A percentile compares a stretch with the other conserved stretches of the same genome.
Evolutionary conservation across 352 stramenopile species (phyloP).

Genomic region (Pythium biforme): DNA sequence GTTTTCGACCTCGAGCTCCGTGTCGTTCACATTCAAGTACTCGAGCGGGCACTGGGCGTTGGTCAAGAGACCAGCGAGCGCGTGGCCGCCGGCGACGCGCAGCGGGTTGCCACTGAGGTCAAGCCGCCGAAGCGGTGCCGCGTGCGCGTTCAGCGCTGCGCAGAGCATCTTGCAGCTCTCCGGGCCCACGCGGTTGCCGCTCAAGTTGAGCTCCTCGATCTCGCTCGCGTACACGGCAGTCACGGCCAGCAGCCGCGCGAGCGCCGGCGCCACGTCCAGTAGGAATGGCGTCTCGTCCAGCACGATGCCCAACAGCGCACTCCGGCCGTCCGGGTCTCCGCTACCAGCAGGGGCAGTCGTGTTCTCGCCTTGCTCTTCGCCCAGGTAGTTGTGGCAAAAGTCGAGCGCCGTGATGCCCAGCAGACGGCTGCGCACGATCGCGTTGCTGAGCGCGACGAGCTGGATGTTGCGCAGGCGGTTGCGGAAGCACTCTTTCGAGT

Average conservation of each 20-base stretch:
- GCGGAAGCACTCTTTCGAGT: slow-evolving; percentile 54
- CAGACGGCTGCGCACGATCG: slow-evolving; percentile 50
- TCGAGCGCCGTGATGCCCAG: slow-evolving; percentile 44
- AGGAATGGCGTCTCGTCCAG: slow-evolving; percentile 42
- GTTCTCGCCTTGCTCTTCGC: slow-evolving; percentile 25
- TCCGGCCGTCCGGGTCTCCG: slow-evolving; percentile 20
- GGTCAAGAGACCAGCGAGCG: slow-evolving; percentile 49
- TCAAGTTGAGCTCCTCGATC: slow-evolving; percentile 55
- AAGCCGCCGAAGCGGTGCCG: slow-evolving; percentile 37
- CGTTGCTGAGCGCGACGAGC: slow-evolving; percentile 47
- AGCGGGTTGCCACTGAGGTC: slow-evolving; percentile 59
- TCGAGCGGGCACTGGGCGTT: slow-evolving; percentile 32
- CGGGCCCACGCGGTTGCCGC: slow-evolving; percentile 54
- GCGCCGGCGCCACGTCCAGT: slow-evolving; percentile 42
- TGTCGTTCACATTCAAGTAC: slow-evolving; percentile 57
- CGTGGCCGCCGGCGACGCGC: slow-evolving; percentile 41
- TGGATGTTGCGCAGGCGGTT: slow-evolving; percentile 69
- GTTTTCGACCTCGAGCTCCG: slow-evolving; percentile 57
- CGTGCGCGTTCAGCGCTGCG: slow-evolving; percentile 36
- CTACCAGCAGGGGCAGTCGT: slow-evolving; percentile 1
- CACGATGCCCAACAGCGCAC: slow-evolving; percentile 12
- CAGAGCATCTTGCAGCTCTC: slow-evolving; percentile 65
- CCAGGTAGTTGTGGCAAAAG: slow-evolving; percentile 55
- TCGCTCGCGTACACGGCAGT: slow-evolving; percentile 48
- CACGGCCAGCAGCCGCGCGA: slow-evolving; percentile 47